phyloP scores from a whole-genome alignment of 2,329 filamentous ascomycete species.

The Curvularia spicifera region DNA sequence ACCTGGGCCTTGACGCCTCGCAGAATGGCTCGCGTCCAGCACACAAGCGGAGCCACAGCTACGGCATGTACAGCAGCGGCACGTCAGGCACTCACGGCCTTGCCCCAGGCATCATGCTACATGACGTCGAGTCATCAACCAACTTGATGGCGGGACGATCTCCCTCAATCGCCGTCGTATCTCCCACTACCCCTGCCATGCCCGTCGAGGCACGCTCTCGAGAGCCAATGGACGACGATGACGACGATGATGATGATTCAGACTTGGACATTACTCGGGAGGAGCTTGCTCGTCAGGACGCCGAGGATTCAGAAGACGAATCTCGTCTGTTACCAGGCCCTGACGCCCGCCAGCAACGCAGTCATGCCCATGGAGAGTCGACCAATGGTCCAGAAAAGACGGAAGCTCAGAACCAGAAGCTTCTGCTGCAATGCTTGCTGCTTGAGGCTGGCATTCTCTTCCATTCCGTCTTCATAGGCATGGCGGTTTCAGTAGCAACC shows the following conservation, averaged over 20 bases:
- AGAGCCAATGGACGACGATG: constrained; percentile 25
- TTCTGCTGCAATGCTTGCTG: constrained; percentile 74
- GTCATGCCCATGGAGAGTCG: constrained; percentile 17
- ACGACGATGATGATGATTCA: constrained; percentile 39
- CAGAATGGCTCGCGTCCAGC: constrained; percentile 23
- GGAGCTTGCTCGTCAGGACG: constrained; percentile 42
- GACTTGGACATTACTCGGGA: constrained; percentile 46
- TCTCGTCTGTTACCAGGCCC: constrained; percentile 40
- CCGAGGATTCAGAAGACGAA: constrained; percentile 39
- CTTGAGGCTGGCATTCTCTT: constrained; percentile 81
- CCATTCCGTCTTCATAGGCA: constrained; percentile 77
- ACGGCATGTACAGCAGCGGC: constrained; percentile 38
- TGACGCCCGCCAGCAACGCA: constrained; percentile 27
- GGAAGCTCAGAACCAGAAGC: constrained; percentile 62
- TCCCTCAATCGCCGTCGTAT: constrained; percentile 37
- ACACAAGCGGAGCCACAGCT: constrained; percentile 45
- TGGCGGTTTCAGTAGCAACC: constrained; percentile 72
- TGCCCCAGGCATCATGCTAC: constrained; percentile 41
- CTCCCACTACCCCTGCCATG: constrained; percentile 30
- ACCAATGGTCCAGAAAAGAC: constrained; percentile 36
- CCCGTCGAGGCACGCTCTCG: constrained; percentile 14
- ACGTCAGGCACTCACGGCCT: constrained; percentile 28
- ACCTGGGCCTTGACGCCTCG: constrained; percentile 38
- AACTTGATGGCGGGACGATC: constrained; percentile 45
- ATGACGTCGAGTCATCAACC: constrained; percentile 42